Evolutionary conservation across 2,329 filamentous ascomycete genomes (phyloP).

Genomic region (Botryotinia calthae): DNA sequence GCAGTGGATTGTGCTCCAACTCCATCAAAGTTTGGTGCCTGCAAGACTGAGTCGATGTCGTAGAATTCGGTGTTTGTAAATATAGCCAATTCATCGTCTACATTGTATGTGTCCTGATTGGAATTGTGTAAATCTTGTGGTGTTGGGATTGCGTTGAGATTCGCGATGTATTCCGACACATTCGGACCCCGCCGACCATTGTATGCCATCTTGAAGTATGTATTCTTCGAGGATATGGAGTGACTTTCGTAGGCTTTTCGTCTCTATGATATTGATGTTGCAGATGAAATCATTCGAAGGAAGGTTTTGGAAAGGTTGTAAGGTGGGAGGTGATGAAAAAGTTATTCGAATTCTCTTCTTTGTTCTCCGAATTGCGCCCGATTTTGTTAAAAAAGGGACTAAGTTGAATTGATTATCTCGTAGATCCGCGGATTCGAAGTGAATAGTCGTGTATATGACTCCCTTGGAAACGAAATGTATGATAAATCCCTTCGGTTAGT

Average conservation of each 20-base stretch:
- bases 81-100: slow-evolving; percentile 71
- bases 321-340: background rate
- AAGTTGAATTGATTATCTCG: background rate
- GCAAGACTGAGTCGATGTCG: slow-evolving; percentile 67
- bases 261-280: slow-evolving; percentile 7
- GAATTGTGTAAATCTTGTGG: slow-evolving; percentile 58
- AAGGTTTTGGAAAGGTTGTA: background rate
- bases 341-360: slow-evolving; percentile 8
- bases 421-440: background rate
- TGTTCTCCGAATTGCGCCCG: slow-evolving; percentile 18
- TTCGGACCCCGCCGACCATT: slow-evolving; percentile 77
- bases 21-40: slow-evolving; percentile 36
- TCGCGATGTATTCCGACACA: slow-evolving; percentile 84
- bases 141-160: slow-evolving; percentile 70
- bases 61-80: slow-evolving; percentile 84
- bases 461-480: background rate
- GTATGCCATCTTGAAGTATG: slow-evolving; percentile 64
- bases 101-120: slow-evolving; percentile 53
- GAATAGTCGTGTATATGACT: background rate
- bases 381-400: background rate
- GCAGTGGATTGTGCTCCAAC: slow-evolving; percentile 15
- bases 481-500: background rate
- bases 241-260: background rate
- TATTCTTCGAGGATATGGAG: background rate
- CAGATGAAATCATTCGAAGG: background rate